Percentiles rank a stretch among this genome's conserved stretches.
These are phyloP conservation scores for Artemisia annua DNA, from an alignment of 129 eudicot genomes.

Conservation along the genomic window DNA sequence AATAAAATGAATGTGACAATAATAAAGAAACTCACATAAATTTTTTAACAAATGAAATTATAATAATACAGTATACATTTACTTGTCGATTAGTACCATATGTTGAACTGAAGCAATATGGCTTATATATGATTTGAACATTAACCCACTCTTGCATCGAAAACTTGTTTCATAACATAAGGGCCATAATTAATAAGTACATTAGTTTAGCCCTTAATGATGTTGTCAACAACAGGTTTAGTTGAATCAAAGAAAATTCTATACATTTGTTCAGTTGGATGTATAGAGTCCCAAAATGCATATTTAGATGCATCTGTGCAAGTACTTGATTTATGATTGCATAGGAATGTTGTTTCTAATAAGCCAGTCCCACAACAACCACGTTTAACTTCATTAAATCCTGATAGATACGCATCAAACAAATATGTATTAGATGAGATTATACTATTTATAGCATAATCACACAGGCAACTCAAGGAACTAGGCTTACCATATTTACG, in stretches of 20 bases:
- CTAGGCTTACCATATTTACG: slow-evolving; percentile 45
- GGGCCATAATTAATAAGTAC: background rate
- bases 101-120: background rate
- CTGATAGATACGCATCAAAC: slow-evolving; percentile 29
- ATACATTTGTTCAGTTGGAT: slow-evolving; percentile 50
- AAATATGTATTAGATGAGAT: background rate
- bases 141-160: background rate
- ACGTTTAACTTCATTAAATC: slow-evolving; percentile 38
- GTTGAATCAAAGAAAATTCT: slow-evolving; percentile 34
- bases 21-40: no score
- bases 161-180: background rate
- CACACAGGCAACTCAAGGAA: background rate
- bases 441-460: background rate
- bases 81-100: background rate
- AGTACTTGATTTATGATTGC: slow-evolving; percentile 46
- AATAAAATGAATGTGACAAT: no score
- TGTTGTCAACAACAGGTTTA: slow-evolving; percentile 34
- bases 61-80: background rate
- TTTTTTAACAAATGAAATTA: no score
- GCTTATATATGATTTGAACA: background rate
- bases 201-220: slow-evolving; percentile 24
- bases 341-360: slow-evolving; percentile 49
- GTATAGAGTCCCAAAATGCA: slow-evolving; percentile 59
- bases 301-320: slow-evolving; percentile 59
- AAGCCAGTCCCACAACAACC: slow-evolving; percentile 88